A percentile compares a stretch with the other conserved stretches of the same genome.
phyloP scores from a whole-genome alignment of 2,329 filamentous ascomycete species.

The Simplicillium aogashimaense region DNA sequence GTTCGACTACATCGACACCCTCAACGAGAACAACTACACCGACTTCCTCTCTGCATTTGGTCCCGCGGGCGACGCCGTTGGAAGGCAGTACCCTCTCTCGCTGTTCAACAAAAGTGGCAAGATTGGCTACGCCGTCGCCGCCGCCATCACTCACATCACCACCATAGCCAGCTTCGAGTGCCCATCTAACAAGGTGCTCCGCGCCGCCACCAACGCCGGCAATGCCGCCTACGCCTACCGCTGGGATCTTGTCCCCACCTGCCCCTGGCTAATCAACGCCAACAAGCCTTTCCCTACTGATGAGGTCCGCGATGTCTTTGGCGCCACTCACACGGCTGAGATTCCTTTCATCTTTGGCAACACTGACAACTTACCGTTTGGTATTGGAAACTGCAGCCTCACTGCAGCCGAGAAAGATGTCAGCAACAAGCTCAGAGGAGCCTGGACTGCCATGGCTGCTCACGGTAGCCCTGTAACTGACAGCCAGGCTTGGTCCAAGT shows the following conservation, averaged over 20 bases:
- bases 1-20: neutral
- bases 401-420: conserved; percentile 5
- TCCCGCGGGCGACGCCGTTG: conserved; percentile 1
- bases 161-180: conserved; percentile 8
- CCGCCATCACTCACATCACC: conserved; percentile 7
- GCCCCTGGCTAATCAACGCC: conserved; percentile 8
- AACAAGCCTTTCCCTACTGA: conserved; percentile 4
- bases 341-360: conserved; percentile 11
- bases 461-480: conserved; percentile 5
- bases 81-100: conserved; percentile 8
- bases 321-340: conserved; percentile 9
- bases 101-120: conserved; percentile 7
- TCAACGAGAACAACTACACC: conserved; percentile 9
- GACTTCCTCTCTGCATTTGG: conserved; percentile 8
- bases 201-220: conserved; percentile 3
- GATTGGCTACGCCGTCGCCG: conserved; percentile 4
- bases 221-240: conserved; percentile 9
- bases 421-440: conserved; percentile 5
- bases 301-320: conserved; percentile 1
- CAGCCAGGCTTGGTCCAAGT: conserved; percentile 6
- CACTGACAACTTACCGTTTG: conserved; percentile 9
- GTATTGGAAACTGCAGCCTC: conserved; percentile 8
- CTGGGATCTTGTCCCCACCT: conserved; percentile 8
- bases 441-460: conserved; percentile 10
- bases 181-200: conserved; percentile 6